phyloP scores from a whole-genome alignment of 805 yeast genomes.

The Candida easanensis region DNA sequence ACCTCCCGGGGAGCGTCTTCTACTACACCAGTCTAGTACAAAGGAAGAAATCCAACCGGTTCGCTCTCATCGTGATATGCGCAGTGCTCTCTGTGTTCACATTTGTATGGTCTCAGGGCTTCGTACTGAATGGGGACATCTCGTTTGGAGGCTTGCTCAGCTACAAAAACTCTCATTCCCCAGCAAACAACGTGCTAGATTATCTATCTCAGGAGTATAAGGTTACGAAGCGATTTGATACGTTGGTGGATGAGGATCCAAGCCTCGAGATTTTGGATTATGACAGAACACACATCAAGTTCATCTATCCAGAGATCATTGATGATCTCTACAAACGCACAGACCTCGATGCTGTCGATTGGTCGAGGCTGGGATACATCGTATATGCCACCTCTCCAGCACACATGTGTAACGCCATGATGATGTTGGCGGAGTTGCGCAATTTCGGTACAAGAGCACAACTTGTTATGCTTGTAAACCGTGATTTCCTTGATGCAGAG shows the following conservation, averaged over 20 bases:
- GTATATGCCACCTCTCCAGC: slow-evolving; percentile 55
- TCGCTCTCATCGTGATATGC: too few relatives aligned
- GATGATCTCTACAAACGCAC: slow-evolving; percentile 15
- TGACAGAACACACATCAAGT: slow-evolving; percentile 21
- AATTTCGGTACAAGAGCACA: slow-evolving; percentile 40
- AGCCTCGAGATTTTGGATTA: slow-evolving; percentile 15
- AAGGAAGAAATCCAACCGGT: too few relatives aligned
- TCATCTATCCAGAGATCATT: slow-evolving; percentile 24
- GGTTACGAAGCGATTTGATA: not conserved
- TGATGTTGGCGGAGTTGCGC: slow-evolving; percentile 42
- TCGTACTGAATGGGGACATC: too few relatives aligned
- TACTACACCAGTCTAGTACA: too few relatives aligned
- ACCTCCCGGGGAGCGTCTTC: too few relatives aligned
- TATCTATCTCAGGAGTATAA: not conserved
- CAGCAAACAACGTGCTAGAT: not conserved
- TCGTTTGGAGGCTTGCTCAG: not conserved
- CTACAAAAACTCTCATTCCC: not conserved
- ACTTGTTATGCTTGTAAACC: slow-evolving; percentile 38
- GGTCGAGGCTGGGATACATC: slow-evolving; percentile 51
- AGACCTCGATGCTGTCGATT: slow-evolving; percentile 29
- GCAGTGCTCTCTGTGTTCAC: not conserved
- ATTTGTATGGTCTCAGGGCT: too few relatives aligned
- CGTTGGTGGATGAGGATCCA: not conserved
- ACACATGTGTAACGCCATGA: slow-evolving; percentile 50
- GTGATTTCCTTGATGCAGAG: not conserved